A percentile compares a stretch with the other conserved stretches of the same genome.
Conservation (phyloP, 306 rosid species). For the Quillaja saponaria region DNA sequence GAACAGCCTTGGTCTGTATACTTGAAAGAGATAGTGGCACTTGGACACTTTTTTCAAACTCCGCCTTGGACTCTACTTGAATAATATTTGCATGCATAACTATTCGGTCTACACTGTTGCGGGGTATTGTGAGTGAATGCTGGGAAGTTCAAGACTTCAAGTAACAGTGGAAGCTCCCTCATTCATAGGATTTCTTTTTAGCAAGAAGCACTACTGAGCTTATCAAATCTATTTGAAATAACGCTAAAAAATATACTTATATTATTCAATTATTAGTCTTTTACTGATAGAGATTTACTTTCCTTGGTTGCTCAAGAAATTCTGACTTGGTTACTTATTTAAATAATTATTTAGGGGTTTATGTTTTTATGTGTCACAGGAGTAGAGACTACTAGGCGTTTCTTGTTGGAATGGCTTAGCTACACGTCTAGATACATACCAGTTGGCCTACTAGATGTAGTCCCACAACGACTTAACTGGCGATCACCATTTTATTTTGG, state of each 20-base stretch:
- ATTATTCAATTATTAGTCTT: too few species aligned
- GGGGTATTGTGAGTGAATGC: too few species aligned
- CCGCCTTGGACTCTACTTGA: background rate
- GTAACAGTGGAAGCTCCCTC: too few species aligned
- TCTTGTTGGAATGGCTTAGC: constrained; percentile 96
- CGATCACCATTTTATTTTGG: constrained; percentile 74
- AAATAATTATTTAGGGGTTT: background rate
- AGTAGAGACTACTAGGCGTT: constrained; percentile 88
- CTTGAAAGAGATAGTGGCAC: background rate
- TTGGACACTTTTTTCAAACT: too few species aligned
- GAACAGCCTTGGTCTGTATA: background rate
- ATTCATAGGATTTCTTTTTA: too few species aligned
- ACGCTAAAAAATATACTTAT: too few species aligned
- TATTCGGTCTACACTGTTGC: too few species aligned
- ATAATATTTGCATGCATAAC: background rate
- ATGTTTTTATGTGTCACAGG: constrained; percentile 45
- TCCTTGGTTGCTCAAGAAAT: too few species aligned
- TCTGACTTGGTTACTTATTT: background rate
- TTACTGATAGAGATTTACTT: too few species aligned
- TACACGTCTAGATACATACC: constrained; percentile 84
- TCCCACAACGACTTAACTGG: constrained; percentile 86
- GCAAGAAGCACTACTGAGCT: too few species aligned
- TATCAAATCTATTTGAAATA: too few species aligned
- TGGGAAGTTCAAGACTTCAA: too few species aligned
- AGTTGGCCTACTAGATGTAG: constrained; percentile 77